Conservation (phyloP, 129 eudicot species). For the Arctium minus region DNA sequence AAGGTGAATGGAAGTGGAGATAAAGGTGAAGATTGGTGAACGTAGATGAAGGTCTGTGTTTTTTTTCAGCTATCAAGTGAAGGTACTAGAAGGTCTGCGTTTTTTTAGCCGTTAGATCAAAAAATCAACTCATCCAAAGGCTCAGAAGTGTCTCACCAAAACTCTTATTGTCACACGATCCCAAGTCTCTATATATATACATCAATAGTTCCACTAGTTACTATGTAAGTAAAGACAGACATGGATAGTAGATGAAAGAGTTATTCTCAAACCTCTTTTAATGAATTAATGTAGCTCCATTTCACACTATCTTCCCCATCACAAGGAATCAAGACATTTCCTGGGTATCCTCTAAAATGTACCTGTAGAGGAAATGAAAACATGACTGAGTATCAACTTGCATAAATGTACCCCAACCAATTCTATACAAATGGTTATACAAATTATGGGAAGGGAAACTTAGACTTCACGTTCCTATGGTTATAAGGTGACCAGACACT, state of each 20-base stretch:
- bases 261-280: constrained; percentile 75
- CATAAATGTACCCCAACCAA: background rate
- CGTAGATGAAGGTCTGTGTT: background rate
- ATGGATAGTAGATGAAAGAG: background rate
- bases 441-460: background rate
- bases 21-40: background rate
- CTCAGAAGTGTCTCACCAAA: background rate
- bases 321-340: constrained; percentile 75
- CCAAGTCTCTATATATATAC: no score
- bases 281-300: constrained; percentile 89
- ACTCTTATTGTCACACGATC: background rate
- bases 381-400: constrained; percentile 8
- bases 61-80: background rate
- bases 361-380: constrained; percentile 46
- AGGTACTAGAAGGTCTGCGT: background rate
- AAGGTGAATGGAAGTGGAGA: background rate
- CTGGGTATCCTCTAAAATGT: constrained; percentile 97
- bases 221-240: background rate
- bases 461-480: background rate
- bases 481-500: background rate
- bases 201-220: background rate
- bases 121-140: background rate
- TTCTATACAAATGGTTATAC: background rate
- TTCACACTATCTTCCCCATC: constrained; percentile 97
- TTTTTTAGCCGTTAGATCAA: background rate